These are phyloP conservation scores for Trypanosoma melophagium DNA, from an alignment of 208 protist genomes.

Conservation along the genomic window DNA sequence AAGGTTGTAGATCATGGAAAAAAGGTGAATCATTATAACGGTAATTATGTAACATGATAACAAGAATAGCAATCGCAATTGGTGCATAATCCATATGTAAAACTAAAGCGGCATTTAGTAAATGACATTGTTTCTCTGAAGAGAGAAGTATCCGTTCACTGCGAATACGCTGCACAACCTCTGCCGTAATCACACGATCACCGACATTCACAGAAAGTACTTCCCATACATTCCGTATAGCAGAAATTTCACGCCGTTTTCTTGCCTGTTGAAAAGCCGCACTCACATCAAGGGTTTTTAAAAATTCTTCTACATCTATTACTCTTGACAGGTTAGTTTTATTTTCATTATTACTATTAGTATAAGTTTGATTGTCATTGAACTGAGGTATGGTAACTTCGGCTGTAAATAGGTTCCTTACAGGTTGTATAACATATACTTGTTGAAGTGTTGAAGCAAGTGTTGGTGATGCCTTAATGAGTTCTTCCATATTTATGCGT, in stretches of 20 bases:
- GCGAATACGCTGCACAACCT: background rate
- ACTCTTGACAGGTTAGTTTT: no score
- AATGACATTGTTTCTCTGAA: background rate
- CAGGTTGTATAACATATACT: background rate
- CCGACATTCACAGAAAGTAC: background rate
- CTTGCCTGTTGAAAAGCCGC: background rate
- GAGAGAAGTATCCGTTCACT: background rate
- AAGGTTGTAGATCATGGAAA: background rate
- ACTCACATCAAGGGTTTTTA: background rate
- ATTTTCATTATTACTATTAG: no score
- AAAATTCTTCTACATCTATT: background rate
- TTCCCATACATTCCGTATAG: constrained; percentile 2
- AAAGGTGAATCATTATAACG: background rate
- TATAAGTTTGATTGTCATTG: background rate
- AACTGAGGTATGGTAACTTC: background rate
- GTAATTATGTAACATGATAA: constrained; percentile 4
- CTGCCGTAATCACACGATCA: background rate
- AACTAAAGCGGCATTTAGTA: constrained; percentile 5
- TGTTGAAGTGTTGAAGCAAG: background rate
- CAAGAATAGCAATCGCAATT: background rate
- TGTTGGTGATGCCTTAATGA: background rate
- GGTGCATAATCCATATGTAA: constrained; percentile 5
- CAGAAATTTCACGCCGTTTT: background rate
- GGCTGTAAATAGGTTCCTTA: background rate
- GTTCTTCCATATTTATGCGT: background rate